Conservation (phyloP, 1,284 basidiomycete species). For the Rhodotorula sp. region DNA sequence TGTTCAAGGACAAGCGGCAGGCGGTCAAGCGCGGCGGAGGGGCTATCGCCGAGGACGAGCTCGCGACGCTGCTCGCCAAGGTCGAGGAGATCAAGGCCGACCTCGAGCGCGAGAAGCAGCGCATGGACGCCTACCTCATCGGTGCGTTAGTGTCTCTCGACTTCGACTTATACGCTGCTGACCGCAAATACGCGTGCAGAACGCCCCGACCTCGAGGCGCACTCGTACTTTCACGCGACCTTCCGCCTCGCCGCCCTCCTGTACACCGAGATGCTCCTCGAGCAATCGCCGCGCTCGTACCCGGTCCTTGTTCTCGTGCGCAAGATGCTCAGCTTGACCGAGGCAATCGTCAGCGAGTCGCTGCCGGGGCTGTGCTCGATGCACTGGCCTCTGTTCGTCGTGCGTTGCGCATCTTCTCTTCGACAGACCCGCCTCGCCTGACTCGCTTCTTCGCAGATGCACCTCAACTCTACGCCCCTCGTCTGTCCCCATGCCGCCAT, state of each 20-base stretch:
- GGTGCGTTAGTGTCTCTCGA: constrained; percentile 1
- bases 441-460: constrained; percentile 7
- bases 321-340: constrained; percentile 27
- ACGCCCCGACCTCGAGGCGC: constrained; percentile 22
- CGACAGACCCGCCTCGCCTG: not conserved
- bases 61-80: constrained; percentile 2
- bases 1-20: constrained; percentile 26
- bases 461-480: constrained; percentile 27
- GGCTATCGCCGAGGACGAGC: constrained; percentile 20
- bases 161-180: not conserved
- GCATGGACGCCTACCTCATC: constrained; percentile 13
- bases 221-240: constrained; percentile 28
- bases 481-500: constrained; percentile 5
- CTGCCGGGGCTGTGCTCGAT: constrained; percentile 20
- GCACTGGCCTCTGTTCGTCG: constrained; percentile 26
- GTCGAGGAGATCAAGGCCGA: constrained; percentile 14
- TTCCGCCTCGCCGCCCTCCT: constrained; percentile 24
- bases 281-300: constrained; percentile 13
- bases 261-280: constrained; percentile 24
- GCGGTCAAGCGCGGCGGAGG: not conserved
- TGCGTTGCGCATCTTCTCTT: not conserved
- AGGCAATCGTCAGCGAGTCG: constrained; percentile 20
- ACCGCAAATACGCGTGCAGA: not conserved
- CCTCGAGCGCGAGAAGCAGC: constrained; percentile 21
- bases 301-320: constrained; percentile 21